phyloP scores from a whole-genome alignment of 1,284 basidiomycete genomes.

The Cutaneotrichosporon daszewskae region DNA sequence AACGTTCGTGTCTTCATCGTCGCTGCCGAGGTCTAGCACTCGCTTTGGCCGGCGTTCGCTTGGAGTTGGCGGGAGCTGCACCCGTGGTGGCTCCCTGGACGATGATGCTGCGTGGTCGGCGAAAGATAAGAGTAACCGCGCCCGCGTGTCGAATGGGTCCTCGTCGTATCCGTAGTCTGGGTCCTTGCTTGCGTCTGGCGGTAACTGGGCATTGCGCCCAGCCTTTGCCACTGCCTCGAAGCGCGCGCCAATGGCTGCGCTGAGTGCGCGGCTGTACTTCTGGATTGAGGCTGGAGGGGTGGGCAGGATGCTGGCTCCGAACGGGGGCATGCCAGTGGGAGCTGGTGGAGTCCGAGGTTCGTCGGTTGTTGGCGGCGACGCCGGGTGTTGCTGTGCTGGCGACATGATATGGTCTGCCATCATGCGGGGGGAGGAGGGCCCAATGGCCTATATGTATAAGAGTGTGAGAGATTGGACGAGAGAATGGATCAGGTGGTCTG shows the following conservation, averaged over 20 bases:
- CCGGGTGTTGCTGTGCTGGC: no score
- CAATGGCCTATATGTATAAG: no score
- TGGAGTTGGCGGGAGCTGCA: background rate
- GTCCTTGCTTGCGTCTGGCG: constrained; percentile 9
- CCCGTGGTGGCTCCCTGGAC: background rate
- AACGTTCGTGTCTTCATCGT: background rate
- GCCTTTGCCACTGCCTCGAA: constrained; percentile 13
- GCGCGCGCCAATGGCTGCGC: constrained; percentile 7
- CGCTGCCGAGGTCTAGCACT: background rate
- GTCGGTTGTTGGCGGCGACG: no score
- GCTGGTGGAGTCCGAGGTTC: background rate
- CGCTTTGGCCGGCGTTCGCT: background rate
- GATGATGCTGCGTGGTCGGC: no score
- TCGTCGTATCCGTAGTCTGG: constrained; percentile 21
- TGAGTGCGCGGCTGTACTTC: constrained; percentile 15
- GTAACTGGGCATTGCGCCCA: background rate
- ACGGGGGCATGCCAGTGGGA: background rate
- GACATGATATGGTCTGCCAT: no score
- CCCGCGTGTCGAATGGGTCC: constrained; percentile 17
- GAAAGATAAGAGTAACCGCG: constrained; percentile 5
- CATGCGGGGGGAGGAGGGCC: no score
- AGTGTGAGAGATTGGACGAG: no score
- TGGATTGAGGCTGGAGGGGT: constrained; percentile 11
- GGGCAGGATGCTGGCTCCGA: background rate
- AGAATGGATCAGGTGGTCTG: no score